Conservation (phyloP, 2,329 filamentous ascomycete genomes). For the Penicillium griseofulvum region DNA sequence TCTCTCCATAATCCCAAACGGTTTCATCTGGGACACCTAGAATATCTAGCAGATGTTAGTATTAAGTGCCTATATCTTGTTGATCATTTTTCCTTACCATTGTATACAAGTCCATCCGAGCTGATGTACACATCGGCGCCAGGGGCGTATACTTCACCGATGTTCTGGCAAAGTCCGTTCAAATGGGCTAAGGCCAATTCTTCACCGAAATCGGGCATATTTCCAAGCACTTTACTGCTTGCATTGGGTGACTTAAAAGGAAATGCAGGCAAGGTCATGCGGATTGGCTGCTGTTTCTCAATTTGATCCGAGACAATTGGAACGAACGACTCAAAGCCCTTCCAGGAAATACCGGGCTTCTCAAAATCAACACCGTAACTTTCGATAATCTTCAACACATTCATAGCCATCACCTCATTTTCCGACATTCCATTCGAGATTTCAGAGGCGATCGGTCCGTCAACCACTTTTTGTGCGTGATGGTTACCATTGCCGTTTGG, state of each 20-base stretch:
- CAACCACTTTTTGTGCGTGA: conserved; percentile 4
- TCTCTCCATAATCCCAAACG: conserved; percentile 43
- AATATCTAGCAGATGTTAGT: conserved; percentile 29
- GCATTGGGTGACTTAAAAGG: conserved; percentile 32
- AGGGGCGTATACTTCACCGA: conserved; percentile 40
- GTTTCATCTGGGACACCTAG: conserved; percentile 43
- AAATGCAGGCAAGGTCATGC: conserved; percentile 33
- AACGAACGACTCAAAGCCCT: conserved; percentile 27
- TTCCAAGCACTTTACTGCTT: conserved; percentile 35
- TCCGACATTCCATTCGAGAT: not conserved
- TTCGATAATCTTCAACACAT: conserved; percentile 25
- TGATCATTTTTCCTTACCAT: conserved; percentile 20
- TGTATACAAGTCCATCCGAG: conserved; percentile 46
- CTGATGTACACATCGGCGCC: conserved; percentile 44
- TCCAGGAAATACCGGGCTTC: conserved; percentile 24
- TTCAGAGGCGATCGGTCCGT: not conserved
- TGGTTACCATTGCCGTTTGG: conserved; percentile 16
- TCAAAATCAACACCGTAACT: conserved; percentile 30
- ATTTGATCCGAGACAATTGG: conserved; percentile 22
- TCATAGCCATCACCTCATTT: conserved; percentile 13
- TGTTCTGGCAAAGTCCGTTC: conserved; percentile 41
- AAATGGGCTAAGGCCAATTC: conserved; percentile 43
- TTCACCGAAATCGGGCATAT: conserved; percentile 45
- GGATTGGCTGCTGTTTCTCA: conserved; percentile 22
- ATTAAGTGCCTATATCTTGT: too few relatives aligned